Base-by-base conservation (phyloP, 2,329 filamentous ascomycete species). In the Ceratocystis huliohia region DNA sequence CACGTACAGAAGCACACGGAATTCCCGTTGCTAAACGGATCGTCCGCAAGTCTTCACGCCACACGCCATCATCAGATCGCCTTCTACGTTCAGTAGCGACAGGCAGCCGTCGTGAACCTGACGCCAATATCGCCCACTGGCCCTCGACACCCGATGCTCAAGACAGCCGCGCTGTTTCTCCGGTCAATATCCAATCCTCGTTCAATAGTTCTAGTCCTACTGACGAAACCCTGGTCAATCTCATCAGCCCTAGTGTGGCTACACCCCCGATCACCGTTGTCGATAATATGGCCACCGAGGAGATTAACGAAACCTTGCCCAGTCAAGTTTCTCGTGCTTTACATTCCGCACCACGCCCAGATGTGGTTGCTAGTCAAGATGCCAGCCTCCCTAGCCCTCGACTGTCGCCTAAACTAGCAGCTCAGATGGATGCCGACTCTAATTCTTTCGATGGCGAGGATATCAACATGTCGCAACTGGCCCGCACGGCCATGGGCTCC, bases 331-430 rank as follows among this genome's bases (percentile, higher is more conserved):
- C 61, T 5, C 61, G 44, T 13, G 25, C 61, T 17, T 63, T 48
- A 48, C 61, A 63, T 48, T 33, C 61, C 20, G 44, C 33, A 30
- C 46, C 61, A 50, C 61, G 61, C 13, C 44, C 61, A 33, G 61
- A 63, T 63, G 44, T 45, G 5, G 61, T 63, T 20, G 61, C 61
- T 48, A 63, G 87, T 48, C 89, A 94, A 74, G 93, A 96, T 78
- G 91, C 90, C 70, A 96, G 91, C 76, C 80, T 99, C 69, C 94
- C 94, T 64, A 99, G 94, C 74, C 94, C 94, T 44, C 92, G 94
- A 72, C 78, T 99, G 66, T 99, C 94, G 30, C 94, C 94, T 3
- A 95, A 93, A 5, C 84, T 95, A 68, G 90, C 89, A 71, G 88
- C 93, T 46, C 62, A 64, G 20, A 44, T 56, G n/a, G 62, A 65